These are phyloP conservation scores for Geotrichum aggregatum DNA, from an alignment of 1,139 yeast species.

Conservation along the genomic window DNA sequence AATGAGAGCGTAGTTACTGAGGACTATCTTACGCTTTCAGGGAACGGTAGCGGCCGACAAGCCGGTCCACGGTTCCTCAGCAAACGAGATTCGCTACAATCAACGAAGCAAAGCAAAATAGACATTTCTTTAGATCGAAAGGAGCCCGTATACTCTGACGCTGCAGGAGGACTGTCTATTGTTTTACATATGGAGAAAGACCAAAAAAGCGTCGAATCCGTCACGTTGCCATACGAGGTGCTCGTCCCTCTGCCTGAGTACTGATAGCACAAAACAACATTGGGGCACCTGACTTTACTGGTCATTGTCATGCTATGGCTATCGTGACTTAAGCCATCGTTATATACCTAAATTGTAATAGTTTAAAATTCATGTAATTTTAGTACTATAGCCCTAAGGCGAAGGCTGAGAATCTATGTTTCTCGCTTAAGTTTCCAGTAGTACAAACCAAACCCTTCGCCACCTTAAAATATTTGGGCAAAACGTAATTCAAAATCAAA, in stretches of 20 bases:
- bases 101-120: conserved; percentile 25
- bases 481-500: background rate
- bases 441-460: background rate
- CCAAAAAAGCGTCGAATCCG: conserved; percentile 47
- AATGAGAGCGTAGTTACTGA: conserved; percentile 3
- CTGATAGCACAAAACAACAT: no score
- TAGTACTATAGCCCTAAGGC: no score
- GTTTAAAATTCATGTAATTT: no score
- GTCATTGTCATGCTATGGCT: no score
- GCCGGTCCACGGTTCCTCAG: conserved; percentile 30
- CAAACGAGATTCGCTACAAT: conserved; percentile 27
- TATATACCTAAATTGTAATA: no score
- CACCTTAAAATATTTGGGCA: background rate
- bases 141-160: conserved; percentile 43
- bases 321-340: no score
- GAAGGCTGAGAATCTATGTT: no score
- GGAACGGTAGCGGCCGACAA: conserved; percentile 22
- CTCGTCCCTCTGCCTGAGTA: conserved; percentile 53
- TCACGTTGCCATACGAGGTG: conserved; percentile 62
- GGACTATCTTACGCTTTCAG: conserved; percentile 1
- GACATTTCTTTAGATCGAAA: conserved; percentile 33
- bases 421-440: no score
- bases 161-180: conserved; percentile 57
- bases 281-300: no score
- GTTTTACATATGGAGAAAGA: conserved; percentile 71